Evolutionary conservation across 306 rosid genomes (phyloP), one percentile per base, ranked within the genome.

Genomic region (Gastrolobium villosum): DNA sequence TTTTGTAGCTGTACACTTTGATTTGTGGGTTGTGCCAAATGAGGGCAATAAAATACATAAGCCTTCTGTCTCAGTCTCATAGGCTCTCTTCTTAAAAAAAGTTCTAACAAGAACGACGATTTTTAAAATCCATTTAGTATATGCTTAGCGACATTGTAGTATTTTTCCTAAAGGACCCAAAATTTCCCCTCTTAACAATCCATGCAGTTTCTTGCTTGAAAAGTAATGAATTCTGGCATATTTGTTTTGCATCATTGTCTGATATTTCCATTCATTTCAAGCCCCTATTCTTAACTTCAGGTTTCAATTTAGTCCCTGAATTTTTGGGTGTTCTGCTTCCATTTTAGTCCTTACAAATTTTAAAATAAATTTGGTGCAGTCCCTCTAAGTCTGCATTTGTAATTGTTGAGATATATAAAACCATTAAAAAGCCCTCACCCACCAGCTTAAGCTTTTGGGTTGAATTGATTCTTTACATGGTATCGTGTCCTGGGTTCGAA

Each of bases 61-160:
- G 36, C 7, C 32, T 49, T 70, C 31, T 60, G 10, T 74, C 44
- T 56, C 26, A 2, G 35, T 7, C 28, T 61, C 10, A 11, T 2
- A 48, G 46, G 48, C 10, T 56, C 64, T 45, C 82, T 45, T 74
- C 30, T 70, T 61, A 62, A 31, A 36, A 11, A 10, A 67, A 41
- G 1, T 32, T 52, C 55, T 28, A 78, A 39, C 35, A 13, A 30
- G 59, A 45, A 13, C 36, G 36, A 8, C 9, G 67, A 32, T 7
- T 55, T 64, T 50, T 63, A 37, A 63, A 63, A 48, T 43, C 43
- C 4, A 20, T n/a, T n/a, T 1, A 10, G 35, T 40, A 13, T 28
- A 4, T 76, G 20, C 43, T 39, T 45, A 13, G 35, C 14, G 2
- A 31, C 28, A 52, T 32, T n/a, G 0, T 41, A 66, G 26, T 48